phyloP scores from a whole-genome alignment of 805 yeast genomes.

The Lipomyces yamanashiensis region DNA sequence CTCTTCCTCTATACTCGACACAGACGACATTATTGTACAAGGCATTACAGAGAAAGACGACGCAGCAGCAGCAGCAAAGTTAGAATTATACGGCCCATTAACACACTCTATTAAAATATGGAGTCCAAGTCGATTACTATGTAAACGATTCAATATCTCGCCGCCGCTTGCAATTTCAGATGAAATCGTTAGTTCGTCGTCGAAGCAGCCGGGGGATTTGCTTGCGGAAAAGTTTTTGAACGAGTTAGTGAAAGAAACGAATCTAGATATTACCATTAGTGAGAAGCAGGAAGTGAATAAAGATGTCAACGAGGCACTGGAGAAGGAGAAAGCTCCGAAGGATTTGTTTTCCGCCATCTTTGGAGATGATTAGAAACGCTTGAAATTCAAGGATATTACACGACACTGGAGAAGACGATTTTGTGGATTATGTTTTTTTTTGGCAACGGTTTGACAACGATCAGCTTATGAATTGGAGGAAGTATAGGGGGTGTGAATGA shows the following conservation, averaged over 20 bases:
- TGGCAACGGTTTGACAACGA: no score
- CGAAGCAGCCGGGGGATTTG: neutral
- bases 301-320: constrained; percentile 36
- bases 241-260: constrained; percentile 17
- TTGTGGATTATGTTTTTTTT: no score
- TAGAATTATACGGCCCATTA: constrained; percentile 38
- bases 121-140: constrained; percentile 38
- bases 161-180: constrained; percentile 12
- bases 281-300: constrained; percentile 8
- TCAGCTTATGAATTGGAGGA: no score
- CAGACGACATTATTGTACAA: constrained; percentile 1
- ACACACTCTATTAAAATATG: constrained; percentile 35
- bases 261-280: constrained; percentile 4
- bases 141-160: constrained; percentile 40
- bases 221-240: constrained; percentile 12
- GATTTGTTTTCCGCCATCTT: constrained; percentile 39
- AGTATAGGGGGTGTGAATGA: no score
- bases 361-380: constrained; percentile 34
- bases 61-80: constrained; percentile 40
- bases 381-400: no score
- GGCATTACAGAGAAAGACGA: constrained; percentile 1
- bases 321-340: constrained; percentile 33
- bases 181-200: neutral
- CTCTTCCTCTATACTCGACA: constrained; percentile 2
- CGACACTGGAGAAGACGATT: no score